Conservation (phyloP, 2,329 filamentous ascomycete genomes). For the Aureobasidium subglaciale region DNA sequence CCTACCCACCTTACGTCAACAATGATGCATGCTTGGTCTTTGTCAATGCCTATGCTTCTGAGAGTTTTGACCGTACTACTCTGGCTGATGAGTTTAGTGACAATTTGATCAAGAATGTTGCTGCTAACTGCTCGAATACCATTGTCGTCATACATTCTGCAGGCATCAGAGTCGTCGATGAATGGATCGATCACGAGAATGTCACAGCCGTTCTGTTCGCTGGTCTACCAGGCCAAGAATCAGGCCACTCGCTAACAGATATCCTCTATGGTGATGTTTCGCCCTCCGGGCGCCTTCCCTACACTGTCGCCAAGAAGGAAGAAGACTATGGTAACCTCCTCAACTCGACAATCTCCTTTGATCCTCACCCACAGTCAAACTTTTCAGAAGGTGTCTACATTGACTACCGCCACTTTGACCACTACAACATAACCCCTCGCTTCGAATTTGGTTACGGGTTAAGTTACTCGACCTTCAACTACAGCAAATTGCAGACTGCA, state of each 20-base stretch:
- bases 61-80: slow-evolving; percentile 21
- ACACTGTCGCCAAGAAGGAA: slow-evolving; percentile 70
- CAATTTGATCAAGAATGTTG: slow-evolving; percentile 18
- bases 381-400: slow-evolving; percentile 39
- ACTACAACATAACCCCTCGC: slow-evolving; percentile 33
- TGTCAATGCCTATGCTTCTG: slow-evolving; percentile 17
- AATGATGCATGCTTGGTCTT: slow-evolving; percentile 19
- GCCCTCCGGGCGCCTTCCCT: slow-evolving; percentile 75
- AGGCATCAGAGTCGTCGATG: slow-evolving; percentile 16
- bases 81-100: slow-evolving; percentile 17
- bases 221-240: slow-evolving; percentile 83
- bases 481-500: slow-evolving; percentile 36
- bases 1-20: slow-evolving; percentile 17
- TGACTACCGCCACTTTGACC: slow-evolving; percentile 40
- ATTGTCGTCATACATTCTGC: slow-evolving; percentile 19
- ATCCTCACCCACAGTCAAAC: slow-evolving; percentile 22
- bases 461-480: slow-evolving; percentile 38
- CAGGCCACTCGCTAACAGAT: slow-evolving; percentile 72
- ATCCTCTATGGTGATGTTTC: slow-evolving; percentile 73
- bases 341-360: slow-evolving; percentile 20
- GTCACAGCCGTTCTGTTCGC: slow-evolving; percentile 63
- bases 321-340: slow-evolving; percentile 54
- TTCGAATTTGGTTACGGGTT: slow-evolving; percentile 42
- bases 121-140: slow-evolving; percentile 19
- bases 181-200: slow-evolving; percentile 26